Conservation (phyloP, 2,329 filamentous ascomycete genomes). For the Paecilomyces fulvus region DNA sequence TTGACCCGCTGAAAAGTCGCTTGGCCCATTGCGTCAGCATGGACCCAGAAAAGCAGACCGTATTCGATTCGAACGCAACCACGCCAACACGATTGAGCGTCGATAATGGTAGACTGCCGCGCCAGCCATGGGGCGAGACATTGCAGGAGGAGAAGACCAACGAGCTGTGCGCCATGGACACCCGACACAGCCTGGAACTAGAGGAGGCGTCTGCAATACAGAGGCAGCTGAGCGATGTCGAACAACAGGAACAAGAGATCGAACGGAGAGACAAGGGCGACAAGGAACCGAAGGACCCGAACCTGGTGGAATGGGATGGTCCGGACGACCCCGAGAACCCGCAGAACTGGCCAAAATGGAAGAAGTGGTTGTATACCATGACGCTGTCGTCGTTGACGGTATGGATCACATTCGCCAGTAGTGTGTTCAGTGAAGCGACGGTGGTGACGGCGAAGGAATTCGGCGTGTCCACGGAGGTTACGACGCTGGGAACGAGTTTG, state of each 20-base stretch:
- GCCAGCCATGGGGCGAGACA: neutral
- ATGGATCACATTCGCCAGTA: constrained; percentile 40
- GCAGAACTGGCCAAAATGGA: constrained; percentile 14
- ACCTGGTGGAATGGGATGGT: constrained; percentile 23
- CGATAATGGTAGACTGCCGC: neutral
- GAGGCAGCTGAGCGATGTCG: neutral
- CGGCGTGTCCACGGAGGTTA: constrained; percentile 40
- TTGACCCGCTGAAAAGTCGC: neutral
- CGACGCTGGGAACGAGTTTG: constrained; percentile 42
- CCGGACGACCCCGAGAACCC: constrained; percentile 22
- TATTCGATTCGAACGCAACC: neutral
- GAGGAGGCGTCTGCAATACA: neutral
- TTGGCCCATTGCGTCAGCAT: neutral
- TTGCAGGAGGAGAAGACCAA: neutral
- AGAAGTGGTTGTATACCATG: constrained; percentile 37
- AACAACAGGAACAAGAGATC: neutral
- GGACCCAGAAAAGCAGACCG: neutral
- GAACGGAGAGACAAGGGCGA: neutral
- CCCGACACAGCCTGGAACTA: neutral
- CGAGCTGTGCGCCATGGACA: neutral
- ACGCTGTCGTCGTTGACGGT: constrained; percentile 37
- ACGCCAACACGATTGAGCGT: neutral
- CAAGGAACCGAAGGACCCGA: constrained; percentile 15
- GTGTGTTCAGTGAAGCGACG: constrained; percentile 39
- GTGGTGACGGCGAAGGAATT: constrained; percentile 34